Evolutionary conservation across 192 early-diverging fungal genomes (phyloP).

Genomic region (Entrophospora sp.): DNA sequence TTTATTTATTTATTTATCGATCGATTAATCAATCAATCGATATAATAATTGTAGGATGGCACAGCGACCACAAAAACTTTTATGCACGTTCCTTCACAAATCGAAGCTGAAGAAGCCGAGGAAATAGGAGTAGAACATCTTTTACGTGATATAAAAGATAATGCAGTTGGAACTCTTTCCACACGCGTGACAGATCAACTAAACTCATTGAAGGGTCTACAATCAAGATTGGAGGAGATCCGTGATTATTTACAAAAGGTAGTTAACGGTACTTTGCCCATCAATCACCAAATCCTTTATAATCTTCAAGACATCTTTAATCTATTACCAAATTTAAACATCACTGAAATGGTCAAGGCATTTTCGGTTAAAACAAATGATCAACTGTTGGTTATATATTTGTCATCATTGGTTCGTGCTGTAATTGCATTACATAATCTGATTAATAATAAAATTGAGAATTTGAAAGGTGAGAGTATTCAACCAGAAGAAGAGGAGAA

Average conservation of each 20-base stretch:
- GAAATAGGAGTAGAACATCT: slow-evolving; percentile 99
- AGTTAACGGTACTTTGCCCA: slow-evolving; percentile 71
- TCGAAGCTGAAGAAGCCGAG: slow-evolving; percentile 99
- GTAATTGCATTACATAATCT: slow-evolving; percentile 95
- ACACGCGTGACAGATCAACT: slow-evolving; percentile 90
- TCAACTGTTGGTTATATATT: slow-evolving; percentile 88
- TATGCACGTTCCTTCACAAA: slow-evolving; percentile 88
- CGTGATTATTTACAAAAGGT: slow-evolving; percentile 84
- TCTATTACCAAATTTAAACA: slow-evolving; percentile 83
- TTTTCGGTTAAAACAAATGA: slow-evolving; percentile 95
- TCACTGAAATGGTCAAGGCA: slow-evolving; percentile 65
- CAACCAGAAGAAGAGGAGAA: slow-evolving; percentile 28
- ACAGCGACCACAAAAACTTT: slow-evolving; percentile 95
- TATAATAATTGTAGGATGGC: slow-evolving; percentile 64
- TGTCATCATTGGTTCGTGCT: slow-evolving; percentile 83
- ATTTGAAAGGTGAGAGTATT: slow-evolving; percentile 57
- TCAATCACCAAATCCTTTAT: slow-evolving; percentile 96
- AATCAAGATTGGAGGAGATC: slow-evolving; percentile 79
- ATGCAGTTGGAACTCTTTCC: slow-evolving; percentile 85
- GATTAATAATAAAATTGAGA: slow-evolving; percentile 96
- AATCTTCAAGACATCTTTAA: slow-evolving; percentile 99
- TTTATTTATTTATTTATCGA: not conserved
- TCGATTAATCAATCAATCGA: not conserved
- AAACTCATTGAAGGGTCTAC: slow-evolving; percentile 83
- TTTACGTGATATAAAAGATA: slow-evolving; percentile 97